Conservation (phyloP, 2,329 filamentous ascomycete genomes). For the Neonectria hederae region DNA sequence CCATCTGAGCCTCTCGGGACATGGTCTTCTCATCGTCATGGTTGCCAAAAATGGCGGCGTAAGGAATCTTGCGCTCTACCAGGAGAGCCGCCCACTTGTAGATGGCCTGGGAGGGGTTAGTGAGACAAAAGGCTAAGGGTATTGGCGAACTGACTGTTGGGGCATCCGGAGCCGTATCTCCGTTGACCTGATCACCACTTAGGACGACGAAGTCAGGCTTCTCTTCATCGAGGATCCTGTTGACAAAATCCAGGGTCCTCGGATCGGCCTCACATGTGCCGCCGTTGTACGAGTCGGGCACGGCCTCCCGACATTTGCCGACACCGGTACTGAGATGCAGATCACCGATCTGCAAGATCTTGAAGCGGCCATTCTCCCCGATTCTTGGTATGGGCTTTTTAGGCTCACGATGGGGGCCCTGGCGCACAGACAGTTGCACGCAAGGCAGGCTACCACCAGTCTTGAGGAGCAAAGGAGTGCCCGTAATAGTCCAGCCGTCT, state of each 20-base stretch:
- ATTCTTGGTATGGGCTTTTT: slow-evolving; percentile 81
- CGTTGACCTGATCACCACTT: slow-evolving; percentile 95
- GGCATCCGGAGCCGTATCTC: slow-evolving; percentile 88
- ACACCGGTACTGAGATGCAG: slow-evolving; percentile 91
- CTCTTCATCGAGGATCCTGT: slow-evolving; percentile 86
- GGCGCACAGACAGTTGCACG: slow-evolving; percentile 80
- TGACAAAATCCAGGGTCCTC: slow-evolving; percentile 89
- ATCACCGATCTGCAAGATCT: slow-evolving; percentile 97
- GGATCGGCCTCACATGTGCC: slow-evolving; percentile 91
- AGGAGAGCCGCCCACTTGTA: slow-evolving; percentile 92
- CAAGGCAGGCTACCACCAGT: slow-evolving; percentile 69
- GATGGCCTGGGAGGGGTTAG: slow-evolving; percentile 68
- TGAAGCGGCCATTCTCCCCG: slow-evolving; percentile 90
- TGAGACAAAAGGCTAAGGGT: neutral
- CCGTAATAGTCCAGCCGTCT: slow-evolving; percentile 82
- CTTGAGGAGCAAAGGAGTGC: slow-evolving; percentile 77
- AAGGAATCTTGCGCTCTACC: slow-evolving; percentile 88
- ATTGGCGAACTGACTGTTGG: slow-evolving; percentile 70
- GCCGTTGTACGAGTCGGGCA: slow-evolving; percentile 76
- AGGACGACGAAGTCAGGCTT: slow-evolving; percentile 92
- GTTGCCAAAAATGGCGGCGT: slow-evolving; percentile 94
- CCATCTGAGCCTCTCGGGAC: slow-evolving; percentile 81
- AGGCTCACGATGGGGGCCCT: slow-evolving; percentile 71
- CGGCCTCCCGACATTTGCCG: slow-evolving; percentile 85
- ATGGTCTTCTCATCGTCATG: slow-evolving; percentile 93